Evolutionary conservation across 768 basidiomycete species (phyloP).

Genomic region (Collybia mongolica): DNA sequence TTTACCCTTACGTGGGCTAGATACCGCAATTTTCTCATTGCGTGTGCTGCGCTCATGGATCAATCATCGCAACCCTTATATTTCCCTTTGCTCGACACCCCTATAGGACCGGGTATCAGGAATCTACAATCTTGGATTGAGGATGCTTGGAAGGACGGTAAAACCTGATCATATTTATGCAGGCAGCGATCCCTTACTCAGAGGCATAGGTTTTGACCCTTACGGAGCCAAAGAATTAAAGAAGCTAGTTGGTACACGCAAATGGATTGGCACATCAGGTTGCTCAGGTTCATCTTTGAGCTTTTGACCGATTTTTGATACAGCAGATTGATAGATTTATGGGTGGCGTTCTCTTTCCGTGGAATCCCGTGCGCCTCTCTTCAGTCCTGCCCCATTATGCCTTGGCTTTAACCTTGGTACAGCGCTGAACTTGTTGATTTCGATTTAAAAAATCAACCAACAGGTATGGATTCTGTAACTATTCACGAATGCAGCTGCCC

Average conservation of each 20-base stretch:
- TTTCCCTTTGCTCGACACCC: slow-evolving; percentile 54
- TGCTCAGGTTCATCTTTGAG: slow-evolving; percentile 3
- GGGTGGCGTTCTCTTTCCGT: slow-evolving; percentile 73
- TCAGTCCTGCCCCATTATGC: not conserved
- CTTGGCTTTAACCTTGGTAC: slow-evolving; percentile 2
- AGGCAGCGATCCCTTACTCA: not conserved
- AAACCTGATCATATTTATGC: not conserved
- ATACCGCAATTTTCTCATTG: slow-evolving; percentile 83
- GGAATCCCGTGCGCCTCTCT: slow-evolving; percentile 72
- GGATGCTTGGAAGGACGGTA: slow-evolving; percentile 74
- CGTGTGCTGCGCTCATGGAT: slow-evolving; percentile 67
- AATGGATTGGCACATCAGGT: slow-evolving; percentile 86
- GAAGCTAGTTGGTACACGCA: slow-evolving; percentile 52
- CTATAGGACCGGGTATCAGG: slow-evolving; percentile 62
- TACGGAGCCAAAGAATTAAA: slow-evolving; percentile 65
- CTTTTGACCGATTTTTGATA: not conserved
- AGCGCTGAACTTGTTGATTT: slow-evolving; percentile 72
- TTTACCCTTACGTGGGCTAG: slow-evolving; percentile 30
- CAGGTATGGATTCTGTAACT: slow-evolving; percentile 33
- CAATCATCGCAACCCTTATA: slow-evolving; percentile 65
- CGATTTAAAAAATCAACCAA: slow-evolving; percentile 37
- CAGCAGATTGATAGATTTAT: slow-evolving; percentile 51
- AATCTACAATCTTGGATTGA: slow-evolving; percentile 82
- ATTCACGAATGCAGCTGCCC: not conserved
- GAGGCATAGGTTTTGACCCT: slow-evolving; percentile 60